A percentile compares a stretch with the other conserved stretches of the same genome.
These are phyloP conservation scores for Tolypocladium ophioglossoides DNA, from an alignment of 2,329 filamentous ascomycete species.

Conservation along the genomic window DNA sequence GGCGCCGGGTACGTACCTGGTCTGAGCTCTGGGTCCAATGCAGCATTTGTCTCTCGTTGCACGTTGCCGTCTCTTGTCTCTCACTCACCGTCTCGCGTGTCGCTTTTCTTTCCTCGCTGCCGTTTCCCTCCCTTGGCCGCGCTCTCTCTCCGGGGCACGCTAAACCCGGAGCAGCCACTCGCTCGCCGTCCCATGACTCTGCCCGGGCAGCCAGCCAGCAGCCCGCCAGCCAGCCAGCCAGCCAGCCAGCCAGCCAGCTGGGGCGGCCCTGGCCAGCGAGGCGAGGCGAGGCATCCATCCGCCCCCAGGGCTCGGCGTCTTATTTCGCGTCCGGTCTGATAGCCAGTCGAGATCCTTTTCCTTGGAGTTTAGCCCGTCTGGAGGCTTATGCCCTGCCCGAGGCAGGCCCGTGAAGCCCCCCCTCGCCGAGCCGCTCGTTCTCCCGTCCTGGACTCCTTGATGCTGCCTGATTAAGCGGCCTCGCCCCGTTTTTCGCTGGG, in stretches of 20 bases:
- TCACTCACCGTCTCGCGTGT: not conserved
- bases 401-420: too few relatives aligned
- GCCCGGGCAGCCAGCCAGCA: not conserved
- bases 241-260: too few relatives aligned
- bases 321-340: not conserved
- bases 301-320: not conserved
- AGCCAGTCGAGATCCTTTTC: not conserved
- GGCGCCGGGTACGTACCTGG: not conserved
- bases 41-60: not conserved
- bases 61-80: not conserved
- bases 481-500: slow-evolving; percentile 8
- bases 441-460: not conserved
- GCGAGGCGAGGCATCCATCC: too few relatives aligned
- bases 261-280: not conserved
- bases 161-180: not conserved
- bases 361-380: not conserved
- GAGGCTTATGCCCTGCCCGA: not conserved
- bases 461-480: slow-evolving; percentile 6
- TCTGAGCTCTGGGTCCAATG: not conserved
- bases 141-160: not conserved
- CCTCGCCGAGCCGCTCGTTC: not conserved
- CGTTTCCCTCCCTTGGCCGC: not conserved
- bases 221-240: too few relatives aligned
- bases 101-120: not conserved
- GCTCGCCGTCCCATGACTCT: not conserved